Base-by-base conservation (phyloP, 805 yeast species). In the Candida vartiovaarae region DNA sequence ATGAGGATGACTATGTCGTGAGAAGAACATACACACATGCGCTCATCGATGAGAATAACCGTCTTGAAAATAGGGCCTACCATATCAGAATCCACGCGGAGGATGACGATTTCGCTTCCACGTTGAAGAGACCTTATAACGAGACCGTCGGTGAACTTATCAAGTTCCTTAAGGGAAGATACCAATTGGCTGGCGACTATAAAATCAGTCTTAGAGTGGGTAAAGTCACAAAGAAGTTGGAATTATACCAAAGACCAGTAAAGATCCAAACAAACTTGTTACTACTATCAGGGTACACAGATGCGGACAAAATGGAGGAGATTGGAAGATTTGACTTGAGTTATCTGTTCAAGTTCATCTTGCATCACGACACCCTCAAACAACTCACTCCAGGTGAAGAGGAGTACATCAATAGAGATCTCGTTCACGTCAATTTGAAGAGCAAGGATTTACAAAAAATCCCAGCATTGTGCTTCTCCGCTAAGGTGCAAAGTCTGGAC, bases 241-340 rank as follows among this genome's bases (percentile, higher is more conserved):
- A 84, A 36, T 70, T 79, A 1, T 76, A 76, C 50, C 95, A 90
- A 44, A 76, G 74, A 47, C 96, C 96, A 0, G 70, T 90, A 34
- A 73, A 78, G 45, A 80, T 86, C 44, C 96, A 89, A 61, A 73
- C 82, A 54, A 82, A 84, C 38, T 63, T 89, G 40, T 62, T 90
- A 28, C 66, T 82, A 45, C 65, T 86, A 34, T 82, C 86, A 56
- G 98, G 97, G 5, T 90, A 84, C 56, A 73, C 76, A 4, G 84
- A 81, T 39, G 70, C 76, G n/a, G 96, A 90, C 58, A 79, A 81
- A 41, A 65, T 88, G 41, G 82, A 80, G 49, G 84, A 80, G 40
- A 72, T 89, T 47, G 96, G 95, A 30, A 72, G 95, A 47, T 89
- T 84, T 44, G 97, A 90, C 62, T 63, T 89, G 48, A 80, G 89